These are phyloP conservation scores for Komagataella ulmi DNA, from an alignment of 805 yeast genomes.

Conservation along the genomic window DNA sequence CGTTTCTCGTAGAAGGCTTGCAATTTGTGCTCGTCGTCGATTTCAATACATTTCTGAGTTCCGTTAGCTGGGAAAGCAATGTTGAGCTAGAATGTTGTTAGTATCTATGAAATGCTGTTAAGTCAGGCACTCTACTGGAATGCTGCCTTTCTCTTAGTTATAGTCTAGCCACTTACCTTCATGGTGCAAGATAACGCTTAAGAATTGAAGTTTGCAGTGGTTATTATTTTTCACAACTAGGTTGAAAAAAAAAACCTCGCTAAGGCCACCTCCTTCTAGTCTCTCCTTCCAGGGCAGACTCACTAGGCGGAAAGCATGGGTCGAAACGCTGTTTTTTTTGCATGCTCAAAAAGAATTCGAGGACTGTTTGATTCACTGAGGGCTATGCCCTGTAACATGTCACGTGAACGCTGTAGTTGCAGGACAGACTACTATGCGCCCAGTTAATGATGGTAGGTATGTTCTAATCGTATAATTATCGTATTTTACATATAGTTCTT, in stretches of 20 bases:
- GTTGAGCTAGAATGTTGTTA: constrained; percentile 55
- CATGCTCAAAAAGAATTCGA: background rate
- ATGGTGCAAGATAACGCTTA: constrained; percentile 11
- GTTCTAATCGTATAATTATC: background rate
- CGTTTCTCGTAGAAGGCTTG: constrained; percentile 98
- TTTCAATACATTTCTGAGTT: constrained; percentile 95
- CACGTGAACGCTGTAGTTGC: too few relatives aligned
- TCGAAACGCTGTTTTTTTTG: background rate
- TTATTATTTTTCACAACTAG: background rate
- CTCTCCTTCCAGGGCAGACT: background rate
- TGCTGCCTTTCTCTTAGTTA: background rate
- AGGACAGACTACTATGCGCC: too few relatives aligned
- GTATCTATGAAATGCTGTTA: constrained; percentile 7
- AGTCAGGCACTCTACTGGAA: background rate
- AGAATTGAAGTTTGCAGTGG: background rate
- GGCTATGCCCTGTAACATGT: background rate
- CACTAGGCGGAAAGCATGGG: background rate
- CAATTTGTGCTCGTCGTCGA: constrained; percentile 98
- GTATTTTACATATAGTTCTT: background rate
- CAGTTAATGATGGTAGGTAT: too few relatives aligned
- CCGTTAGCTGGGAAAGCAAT: constrained; percentile 99
- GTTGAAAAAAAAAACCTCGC: background rate
- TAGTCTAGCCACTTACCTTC: constrained; percentile 10
- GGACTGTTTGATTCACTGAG: background rate
- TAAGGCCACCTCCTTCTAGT: background rate